phyloP scores from a whole-genome alignment of 495 filamentous ascomycete genomes.

The Acidomyces sp. region DNA sequence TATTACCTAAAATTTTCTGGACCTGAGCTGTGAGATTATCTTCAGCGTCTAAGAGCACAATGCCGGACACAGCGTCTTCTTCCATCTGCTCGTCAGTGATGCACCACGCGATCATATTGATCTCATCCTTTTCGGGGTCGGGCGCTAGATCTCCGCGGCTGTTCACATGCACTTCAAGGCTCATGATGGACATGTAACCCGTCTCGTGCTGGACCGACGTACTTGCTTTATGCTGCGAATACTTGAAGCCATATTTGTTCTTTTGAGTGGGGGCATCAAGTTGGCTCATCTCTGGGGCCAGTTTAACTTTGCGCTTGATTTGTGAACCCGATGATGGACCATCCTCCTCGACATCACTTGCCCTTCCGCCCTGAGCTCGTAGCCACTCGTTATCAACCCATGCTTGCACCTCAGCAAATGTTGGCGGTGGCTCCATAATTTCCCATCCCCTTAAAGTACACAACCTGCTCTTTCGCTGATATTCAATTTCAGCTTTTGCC shows the following conservation, averaged over 20 bases:
- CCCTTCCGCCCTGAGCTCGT: background rate
- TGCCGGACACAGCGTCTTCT: slow-evolving; percentile 50
- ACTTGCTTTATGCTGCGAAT: slow-evolving; percentile 62
- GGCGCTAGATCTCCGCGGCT: slow-evolving; percentile 67
- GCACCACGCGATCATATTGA: slow-evolving; percentile 86
- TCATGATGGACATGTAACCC: slow-evolving; percentile 95
- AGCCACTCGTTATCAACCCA: slow-evolving; percentile 46
- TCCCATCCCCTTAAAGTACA: slow-evolving; percentile 54
- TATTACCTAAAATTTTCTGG: slow-evolving; percentile 34
- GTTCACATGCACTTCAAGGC: slow-evolving; percentile 89
- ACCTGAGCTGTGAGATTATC: slow-evolving; percentile 27
- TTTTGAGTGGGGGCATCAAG: slow-evolving; percentile 83
- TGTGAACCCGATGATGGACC: slow-evolving; percentile 6
- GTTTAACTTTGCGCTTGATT: slow-evolving; percentile 14
- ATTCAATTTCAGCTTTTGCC: slow-evolving; percentile 36
- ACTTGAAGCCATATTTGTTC: slow-evolving; percentile 73
- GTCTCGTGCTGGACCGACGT: slow-evolving; percentile 72
- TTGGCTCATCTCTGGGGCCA: slow-evolving; percentile 48
- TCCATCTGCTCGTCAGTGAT: slow-evolving; percentile 48
- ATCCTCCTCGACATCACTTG: slow-evolving; percentile 13
- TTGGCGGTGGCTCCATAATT: slow-evolving; percentile 52
- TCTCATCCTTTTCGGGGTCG: slow-evolving; percentile 79
- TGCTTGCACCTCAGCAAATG: slow-evolving; percentile 49
- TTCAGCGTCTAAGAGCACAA: slow-evolving; percentile 50
- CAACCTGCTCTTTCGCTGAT: slow-evolving; percentile 36